Conservation (phyloP, 148 eudicot genomes). For the Dianthus caryophyllus region DNA sequence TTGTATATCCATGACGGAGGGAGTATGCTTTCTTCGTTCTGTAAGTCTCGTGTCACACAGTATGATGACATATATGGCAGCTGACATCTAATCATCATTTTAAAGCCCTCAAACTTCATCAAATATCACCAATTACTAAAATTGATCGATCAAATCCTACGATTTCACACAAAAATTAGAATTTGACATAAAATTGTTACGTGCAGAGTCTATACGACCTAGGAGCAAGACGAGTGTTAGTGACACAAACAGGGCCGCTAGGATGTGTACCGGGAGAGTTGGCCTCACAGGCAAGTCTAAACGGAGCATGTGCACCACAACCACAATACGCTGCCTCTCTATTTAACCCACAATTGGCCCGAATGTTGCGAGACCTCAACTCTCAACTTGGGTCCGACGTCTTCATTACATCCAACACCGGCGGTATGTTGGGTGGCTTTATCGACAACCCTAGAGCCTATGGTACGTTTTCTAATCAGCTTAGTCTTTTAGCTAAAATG, state of each 20-base stretch:
- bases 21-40: too few species aligned
- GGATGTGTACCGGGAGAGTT: conserved; percentile 76
- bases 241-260: conserved; percentile 71
- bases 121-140: too few species aligned
- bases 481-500: too few species aligned
- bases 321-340: conserved; percentile 33
- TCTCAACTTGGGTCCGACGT: conserved; percentile 44
- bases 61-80: too few species aligned
- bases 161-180: too few species aligned
- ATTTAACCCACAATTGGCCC: conserved; percentile 32
- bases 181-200: too few species aligned
- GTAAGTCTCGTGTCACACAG: too few species aligned
- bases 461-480: conserved; percentile 37
- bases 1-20: too few species aligned
- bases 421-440: conserved; percentile 42
- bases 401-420: conserved; percentile 45
- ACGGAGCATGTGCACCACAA: conserved; percentile 50
- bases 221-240: conserved; percentile 70
- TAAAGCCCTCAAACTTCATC: too few species aligned
- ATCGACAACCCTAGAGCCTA: conserved; percentile 49
- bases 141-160: too few species aligned
- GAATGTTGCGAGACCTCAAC: conserved; percentile 35
- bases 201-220: conserved; percentile 59
- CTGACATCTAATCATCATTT: too few species aligned
- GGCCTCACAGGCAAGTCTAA: conserved; percentile 32